Base-by-base conservation (phyloP, 179 eudicot species). In the Silene vulgaris region DNA sequence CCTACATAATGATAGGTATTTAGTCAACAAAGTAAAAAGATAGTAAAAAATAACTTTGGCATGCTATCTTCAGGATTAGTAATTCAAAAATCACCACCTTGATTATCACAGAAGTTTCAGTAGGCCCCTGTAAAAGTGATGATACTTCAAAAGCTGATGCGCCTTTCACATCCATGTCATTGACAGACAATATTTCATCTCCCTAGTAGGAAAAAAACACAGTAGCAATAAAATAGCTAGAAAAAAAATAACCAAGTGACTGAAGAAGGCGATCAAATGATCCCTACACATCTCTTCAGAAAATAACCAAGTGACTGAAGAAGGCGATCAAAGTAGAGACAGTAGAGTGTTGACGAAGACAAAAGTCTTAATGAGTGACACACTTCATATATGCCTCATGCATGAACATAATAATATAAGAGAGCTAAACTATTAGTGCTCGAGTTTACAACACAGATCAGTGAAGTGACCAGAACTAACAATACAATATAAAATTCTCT, bases 61-160 rank as follows among this genome's bases (percentile, higher is more conserved):
- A 72, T 67, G 66, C 20, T 61, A 26, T 30, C 12, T 40, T 68
- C 4, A 21, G 9, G 69, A 48, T 68, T 35, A 43, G 48, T 65
- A 23, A 43, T 54, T 63, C 45, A 77, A 28, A 80, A 60, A 76
- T 14, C 59, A 79, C 83, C 70, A 94, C 98, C 95, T 82, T 85
- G 79, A 94, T 73, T 65, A 83, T 85, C 81, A 94, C 97, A 83
- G 83, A 86, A 57, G 98, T 89, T 82, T 88, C 97, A 85, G 82
- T 89, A 69, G 98, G 98, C 61, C 98, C 98, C 87, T 89, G 97
- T 80, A 94, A 52, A 81, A 89, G 80, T 68, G 96, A 92, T 35
- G 96, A 94, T 37, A 82, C 98, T 83, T 90, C 98, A 80, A 94
- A 94, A 37, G 95, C 91, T 63, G 97, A 92, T 82, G 87, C 88